Base-by-base conservation (phyloP, 139 green algal genomes). In the Diplosphaera chodatii region DNA sequence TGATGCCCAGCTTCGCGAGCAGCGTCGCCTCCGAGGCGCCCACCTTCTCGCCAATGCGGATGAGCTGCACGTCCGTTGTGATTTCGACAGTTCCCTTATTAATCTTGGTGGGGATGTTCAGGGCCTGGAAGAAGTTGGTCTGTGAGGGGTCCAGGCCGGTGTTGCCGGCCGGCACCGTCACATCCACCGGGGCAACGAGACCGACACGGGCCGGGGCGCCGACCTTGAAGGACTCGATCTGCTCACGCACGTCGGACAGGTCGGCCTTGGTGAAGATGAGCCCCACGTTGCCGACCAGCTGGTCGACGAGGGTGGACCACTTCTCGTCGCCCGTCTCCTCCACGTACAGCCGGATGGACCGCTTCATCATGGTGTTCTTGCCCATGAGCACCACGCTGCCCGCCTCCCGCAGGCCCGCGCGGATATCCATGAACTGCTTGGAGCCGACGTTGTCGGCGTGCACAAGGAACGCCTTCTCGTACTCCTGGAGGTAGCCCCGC, bases 91-190 rank as follows among this genome's bases (percentile, higher is more conserved):
- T 92, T 84, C 95, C 96, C 88, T 96, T 97, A 75, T 97, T 99
- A 79, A 99, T 99, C 95, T 99, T 99, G 80, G 96, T 99, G 77
- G 96, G 91, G 80, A 99, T 98, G 85, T 96, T 97, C 32, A 99
- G 88, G 65, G 91, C 90, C 89, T 99, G 95, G 93, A 99, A 99
- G 90, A 99, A 99, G 41, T 82, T 92, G 27, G 96, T 99, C 90
- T 99, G 93, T n/a, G 96, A 98, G 66, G 96, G 96, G 79, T 99
- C 96, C 86, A 99, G 93, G 68, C 93, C 92, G 29, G 96, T 99
- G 85, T 86, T 78, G 74, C 96, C 94, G 33, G 85, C 84, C 48
- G 90, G 90, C 74, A 99, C 84, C 71, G 79, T 82, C 16, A 99
- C 96, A 73, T 96, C 87, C 40, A 89, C 86, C 78, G 92, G 92